Evolutionary conservation across 2,329 filamentous ascomycete genomes (phyloP), one percentile per base, ranked within the genome.

Genomic region (Nemania bipapillata): DNA sequence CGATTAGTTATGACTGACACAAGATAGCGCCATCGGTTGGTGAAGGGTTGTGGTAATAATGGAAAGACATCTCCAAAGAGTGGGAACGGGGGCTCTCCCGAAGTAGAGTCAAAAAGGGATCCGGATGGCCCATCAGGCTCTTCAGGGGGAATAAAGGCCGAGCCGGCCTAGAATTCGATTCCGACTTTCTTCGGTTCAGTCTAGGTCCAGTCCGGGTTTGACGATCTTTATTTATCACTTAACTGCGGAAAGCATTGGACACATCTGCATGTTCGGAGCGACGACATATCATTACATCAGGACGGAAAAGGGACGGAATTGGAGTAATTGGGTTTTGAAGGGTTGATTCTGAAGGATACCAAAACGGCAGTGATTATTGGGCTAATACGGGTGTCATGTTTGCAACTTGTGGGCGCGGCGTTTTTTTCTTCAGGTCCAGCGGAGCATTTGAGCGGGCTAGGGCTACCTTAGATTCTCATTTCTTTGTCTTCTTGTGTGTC

Each of bases 21-120:
- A 55, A n/a, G 47, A 71, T 73, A 90, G 86, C 82, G 88, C 63
- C 87, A 91, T 76, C 84, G 86, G 47, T 81, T 91, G 4, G 89
- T 91, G 37, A 91, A 91, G 75, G 88, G 88, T 3, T 91, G 89
- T 72, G 88, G 84, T 17, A 83, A 81, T 15, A 66, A 65, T 45
- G 79, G 76, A 22, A 78, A 77, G 58, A 72, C 70, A 17, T 72
- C 73, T 0, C 73, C 76, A 6, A 71, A 71, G 40, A 71, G 72
- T 22, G 71, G 63, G 30, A 66, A 62, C 58, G 66, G 66, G n/a
- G 63, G 53, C 15, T 75, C 74, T 15, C 73, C 74, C 22, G 66
- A 62, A 17, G 72, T 74, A 6, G 75, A 77, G 8, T 26, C 54
- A 20, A 78, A 72, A 50, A 68, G 45, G 12, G 73, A 75, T 45